Evolutionary conservation across 1,284 basidiomycete genomes (phyloP).

Genomic region (Puccinia polysora): DNA sequence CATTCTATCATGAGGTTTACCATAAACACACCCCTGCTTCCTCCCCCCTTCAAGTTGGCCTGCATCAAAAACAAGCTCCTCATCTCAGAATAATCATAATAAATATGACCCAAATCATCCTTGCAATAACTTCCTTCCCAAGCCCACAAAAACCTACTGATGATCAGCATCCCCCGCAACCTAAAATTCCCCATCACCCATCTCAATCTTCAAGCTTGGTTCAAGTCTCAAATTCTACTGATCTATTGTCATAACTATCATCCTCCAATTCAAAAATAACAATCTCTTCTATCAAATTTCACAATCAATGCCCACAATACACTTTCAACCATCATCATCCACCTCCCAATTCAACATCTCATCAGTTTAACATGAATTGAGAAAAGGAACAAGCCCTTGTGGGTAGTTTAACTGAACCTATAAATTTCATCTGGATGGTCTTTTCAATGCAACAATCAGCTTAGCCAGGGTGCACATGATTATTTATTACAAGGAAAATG

Average conservation of each 20-base stretch:
- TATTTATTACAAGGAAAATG: constrained; percentile 39
- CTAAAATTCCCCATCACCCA: background rate
- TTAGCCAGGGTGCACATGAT: constrained; percentile 43
- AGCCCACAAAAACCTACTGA: constrained; percentile 3
- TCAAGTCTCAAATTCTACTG: background rate
- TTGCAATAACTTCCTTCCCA: background rate
- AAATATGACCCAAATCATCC: background rate
- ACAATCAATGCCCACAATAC: constrained; percentile 46
- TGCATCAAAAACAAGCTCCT: background rate
- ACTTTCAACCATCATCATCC: constrained; percentile 48
- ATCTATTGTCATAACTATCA: background rate
- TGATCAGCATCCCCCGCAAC: background rate
- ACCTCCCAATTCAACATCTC: constrained; percentile 45
- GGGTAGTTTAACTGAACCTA: constrained; percentile 84
- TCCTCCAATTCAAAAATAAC: background rate
- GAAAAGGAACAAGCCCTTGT: constrained; percentile 69
- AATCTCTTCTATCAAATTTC: constrained; percentile 45
- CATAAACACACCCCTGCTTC: constrained; percentile 19
- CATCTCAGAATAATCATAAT: background rate
- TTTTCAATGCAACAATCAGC: constrained; percentile 75
- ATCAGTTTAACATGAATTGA: constrained; percentile 63
- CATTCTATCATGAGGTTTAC: constrained; percentile 58
- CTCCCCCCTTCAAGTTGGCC: background rate
- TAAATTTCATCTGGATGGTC: constrained; percentile 80
- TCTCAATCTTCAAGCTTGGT: background rate